Evolutionary conservation across 1,284 basidiomycete genomes (phyloP).

Genomic region (Xerocomus nothofagi): DNA sequence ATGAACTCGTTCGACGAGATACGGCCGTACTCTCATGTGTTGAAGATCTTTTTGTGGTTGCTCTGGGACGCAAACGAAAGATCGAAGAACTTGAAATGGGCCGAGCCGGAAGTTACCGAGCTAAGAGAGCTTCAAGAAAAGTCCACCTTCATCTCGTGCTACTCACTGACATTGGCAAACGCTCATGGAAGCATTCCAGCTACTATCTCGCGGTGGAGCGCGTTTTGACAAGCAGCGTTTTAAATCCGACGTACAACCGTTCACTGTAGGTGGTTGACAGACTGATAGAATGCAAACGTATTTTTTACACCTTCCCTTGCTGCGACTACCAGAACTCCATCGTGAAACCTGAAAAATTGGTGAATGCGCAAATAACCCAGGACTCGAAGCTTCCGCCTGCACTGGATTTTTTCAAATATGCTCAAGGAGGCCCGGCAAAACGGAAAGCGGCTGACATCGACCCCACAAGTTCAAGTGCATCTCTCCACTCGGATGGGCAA

Average conservation of each 20-base stretch:
- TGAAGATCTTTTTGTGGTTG: too few relatives aligned
- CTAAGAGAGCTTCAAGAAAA: too few relatives aligned
- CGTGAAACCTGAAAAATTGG: constrained; percentile 20
- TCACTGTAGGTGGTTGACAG: constrained; percentile 48
- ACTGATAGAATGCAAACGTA: constrained; percentile 1
- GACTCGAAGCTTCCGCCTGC: constrained; percentile 66
- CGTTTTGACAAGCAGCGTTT: constrained; percentile 81
- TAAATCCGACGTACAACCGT: constrained; percentile 69
- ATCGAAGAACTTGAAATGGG: too few relatives aligned
- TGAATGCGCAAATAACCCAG: constrained; percentile 17
- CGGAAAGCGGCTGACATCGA: constrained; percentile 38
- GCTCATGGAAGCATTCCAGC: constrained; percentile 71
- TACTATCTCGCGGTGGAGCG: constrained; percentile 74
- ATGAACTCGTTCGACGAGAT: too few relatives aligned
- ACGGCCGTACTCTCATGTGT: too few relatives aligned
- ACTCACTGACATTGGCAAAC: background rate
- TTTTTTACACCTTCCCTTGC: constrained; percentile 15
- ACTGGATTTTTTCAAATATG: constrained; percentile 89
- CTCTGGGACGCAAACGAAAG: too few relatives aligned
- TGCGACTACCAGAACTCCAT: constrained; percentile 30
- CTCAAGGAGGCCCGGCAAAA: constrained; percentile 54
- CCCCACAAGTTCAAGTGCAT: constrained; percentile 7
- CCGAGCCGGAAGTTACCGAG: constrained; percentile 19
- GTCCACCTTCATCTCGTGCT: background rate
- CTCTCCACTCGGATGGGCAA: constrained; percentile 24